These are phyloP conservation scores for Botryotinia convoluta DNA, from an alignment of 2,329 filamentous ascomycete species.

Conservation along the genomic window DNA sequence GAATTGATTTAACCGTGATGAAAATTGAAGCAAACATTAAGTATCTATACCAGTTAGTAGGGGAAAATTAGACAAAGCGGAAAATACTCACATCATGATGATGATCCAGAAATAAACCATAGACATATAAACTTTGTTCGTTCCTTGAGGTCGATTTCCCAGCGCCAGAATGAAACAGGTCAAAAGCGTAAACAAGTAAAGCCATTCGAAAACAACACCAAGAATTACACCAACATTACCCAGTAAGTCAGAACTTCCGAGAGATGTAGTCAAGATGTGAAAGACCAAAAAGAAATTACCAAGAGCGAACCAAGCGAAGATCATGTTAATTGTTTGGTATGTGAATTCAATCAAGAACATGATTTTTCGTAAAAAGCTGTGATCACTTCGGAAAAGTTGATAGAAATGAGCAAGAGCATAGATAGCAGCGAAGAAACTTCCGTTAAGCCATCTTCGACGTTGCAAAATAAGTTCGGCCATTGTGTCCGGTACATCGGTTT, in stretches of 20 bases:
- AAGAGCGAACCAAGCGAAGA: slow-evolving; percentile 97
- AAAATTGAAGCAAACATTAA: slow-evolving; percentile 93
- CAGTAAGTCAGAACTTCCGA: slow-evolving; percentile 67
- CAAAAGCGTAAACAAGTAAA: slow-evolving; percentile 87
- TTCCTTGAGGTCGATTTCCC: slow-evolving; percentile 92
- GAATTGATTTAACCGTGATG: slow-evolving; percentile 85
- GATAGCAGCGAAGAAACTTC: slow-evolving; percentile 96
- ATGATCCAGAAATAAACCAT: slow-evolving; percentile 99
- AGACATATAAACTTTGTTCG: slow-evolving; percentile 87
- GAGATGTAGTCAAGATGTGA: slow-evolving; percentile 92
- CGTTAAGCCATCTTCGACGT: slow-evolving; percentile 94
- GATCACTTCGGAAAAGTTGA: slow-evolving; percentile 91
- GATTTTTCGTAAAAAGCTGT: slow-evolving; percentile 83
- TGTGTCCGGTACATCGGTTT: slow-evolving; percentile 93
- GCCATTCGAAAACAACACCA: slow-evolving; percentile 90
- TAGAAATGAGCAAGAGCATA: slow-evolving; percentile 95
- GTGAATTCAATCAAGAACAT: slow-evolving; percentile 92
- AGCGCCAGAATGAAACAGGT: slow-evolving; percentile 94
- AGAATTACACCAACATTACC: slow-evolving; percentile 76
- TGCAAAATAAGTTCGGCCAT: slow-evolving; percentile 98
- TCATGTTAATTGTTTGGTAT: slow-evolving; percentile 89
- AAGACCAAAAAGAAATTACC: slow-evolving; percentile 99
- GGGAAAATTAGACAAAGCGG: not conserved
- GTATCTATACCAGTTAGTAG: slow-evolving; percentile 53
- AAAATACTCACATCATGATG: slow-evolving; percentile 75